Conservation (phyloP, 202 grass and related monocot species). For the Miscanthus sacchariflorus region DNA sequence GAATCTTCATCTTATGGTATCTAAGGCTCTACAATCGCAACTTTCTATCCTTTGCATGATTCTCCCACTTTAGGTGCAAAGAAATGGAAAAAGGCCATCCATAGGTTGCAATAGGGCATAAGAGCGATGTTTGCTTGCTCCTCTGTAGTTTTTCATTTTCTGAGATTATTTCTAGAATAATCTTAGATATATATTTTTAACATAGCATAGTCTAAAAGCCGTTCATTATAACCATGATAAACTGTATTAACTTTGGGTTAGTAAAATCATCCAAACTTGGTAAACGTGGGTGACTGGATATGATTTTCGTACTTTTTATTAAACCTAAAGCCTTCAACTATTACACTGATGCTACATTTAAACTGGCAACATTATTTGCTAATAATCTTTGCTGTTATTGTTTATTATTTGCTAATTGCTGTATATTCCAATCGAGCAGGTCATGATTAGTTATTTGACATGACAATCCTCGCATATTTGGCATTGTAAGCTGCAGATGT, state of each 20-base stretch:
- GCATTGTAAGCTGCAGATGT: constrained; percentile 1
- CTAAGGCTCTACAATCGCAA: constrained; percentile 20
- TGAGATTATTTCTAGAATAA: neutral
- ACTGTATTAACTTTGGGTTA: neutral
- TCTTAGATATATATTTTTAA: neutral
- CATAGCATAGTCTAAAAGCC: neutral
- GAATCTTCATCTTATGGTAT: constrained; percentile 42
- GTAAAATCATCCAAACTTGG: constrained; percentile 6
- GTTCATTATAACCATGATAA: neutral
- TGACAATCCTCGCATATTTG: neutral
- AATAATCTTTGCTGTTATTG: no score
- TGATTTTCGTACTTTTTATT: neutral
- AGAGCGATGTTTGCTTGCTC: neutral
- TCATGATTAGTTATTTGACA: neutral
- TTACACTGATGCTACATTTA: neutral
- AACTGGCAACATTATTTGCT: no score
- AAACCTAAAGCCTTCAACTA: neutral
- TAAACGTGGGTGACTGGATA: neutral
- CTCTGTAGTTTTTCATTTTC: neutral
- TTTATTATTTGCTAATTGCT: no score
- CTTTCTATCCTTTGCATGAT: constrained; percentile 39
- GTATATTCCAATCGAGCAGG: no score
- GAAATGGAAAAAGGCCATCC: constrained; percentile 2
- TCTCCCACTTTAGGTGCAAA: constrained; percentile 28
- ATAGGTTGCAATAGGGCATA: neutral